Evolutionary conservation across 352 stramenopile species (phyloP).

Genomic region (Peronosclerospora sorghi): DNA sequence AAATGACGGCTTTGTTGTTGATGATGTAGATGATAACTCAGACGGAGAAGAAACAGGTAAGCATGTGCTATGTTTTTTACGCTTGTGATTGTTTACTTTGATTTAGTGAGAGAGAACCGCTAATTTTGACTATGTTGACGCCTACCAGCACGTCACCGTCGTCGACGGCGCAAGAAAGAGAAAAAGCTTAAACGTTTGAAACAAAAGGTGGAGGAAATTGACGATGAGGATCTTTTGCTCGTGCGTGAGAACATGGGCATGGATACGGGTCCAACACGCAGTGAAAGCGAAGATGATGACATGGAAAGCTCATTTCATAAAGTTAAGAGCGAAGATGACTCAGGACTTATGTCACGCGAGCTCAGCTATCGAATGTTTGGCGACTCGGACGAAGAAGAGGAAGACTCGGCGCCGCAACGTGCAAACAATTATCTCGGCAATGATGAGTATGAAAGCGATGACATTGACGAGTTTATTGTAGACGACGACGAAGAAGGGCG

Average conservation of each 20-base stretch:
- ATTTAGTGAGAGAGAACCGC: neutral
- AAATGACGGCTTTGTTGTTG: constrained; percentile 83
- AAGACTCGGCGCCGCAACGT: constrained; percentile 50
- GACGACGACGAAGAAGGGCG: constrained; percentile 83
- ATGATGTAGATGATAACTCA: constrained; percentile 64
- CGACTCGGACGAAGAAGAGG: constrained; percentile 82
- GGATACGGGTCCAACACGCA: constrained; percentile 57
- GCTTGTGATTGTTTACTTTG: neutral
- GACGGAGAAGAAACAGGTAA: constrained; percentile 59
- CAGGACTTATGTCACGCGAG: constrained; percentile 77
- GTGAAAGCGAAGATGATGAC: constrained; percentile 72
- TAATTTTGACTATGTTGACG: constrained; percentile 1
- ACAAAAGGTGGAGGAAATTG: constrained; percentile 81
- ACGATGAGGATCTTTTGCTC: constrained; percentile 82
- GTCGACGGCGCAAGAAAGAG: constrained; percentile 74
- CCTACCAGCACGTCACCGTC: constrained; percentile 40
- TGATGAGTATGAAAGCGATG: constrained; percentile 84
- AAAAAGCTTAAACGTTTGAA: constrained; percentile 82
- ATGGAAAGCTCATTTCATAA: constrained; percentile 61
- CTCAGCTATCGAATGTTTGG: constrained; percentile 85
- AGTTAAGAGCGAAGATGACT: constrained; percentile 57
- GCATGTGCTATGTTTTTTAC: neutral
- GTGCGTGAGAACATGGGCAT: constrained; percentile 86
- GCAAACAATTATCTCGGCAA: constrained; percentile 77
- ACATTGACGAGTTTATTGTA: constrained; percentile 86